These are phyloP conservation scores for Raphanus sativus DNA, from an alignment of 345 rosid species.

Conservation along the genomic window DNA sequence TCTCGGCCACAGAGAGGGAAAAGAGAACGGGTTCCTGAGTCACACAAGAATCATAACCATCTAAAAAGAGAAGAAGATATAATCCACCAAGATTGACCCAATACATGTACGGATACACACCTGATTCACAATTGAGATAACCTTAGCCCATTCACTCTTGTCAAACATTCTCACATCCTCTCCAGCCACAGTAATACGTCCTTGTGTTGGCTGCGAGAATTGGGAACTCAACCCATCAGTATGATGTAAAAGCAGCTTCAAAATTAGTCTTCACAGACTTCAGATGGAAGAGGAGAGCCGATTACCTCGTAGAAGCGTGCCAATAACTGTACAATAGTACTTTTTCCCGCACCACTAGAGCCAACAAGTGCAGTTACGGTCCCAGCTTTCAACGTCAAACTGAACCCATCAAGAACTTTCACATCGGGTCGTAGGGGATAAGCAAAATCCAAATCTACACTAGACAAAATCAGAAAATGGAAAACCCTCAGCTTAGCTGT, in stretches of 20 bases:
- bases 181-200: slow-evolving; percentile 79
- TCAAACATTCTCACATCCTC: slow-evolving; percentile 92
- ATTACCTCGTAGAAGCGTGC: slow-evolving; percentile 92
- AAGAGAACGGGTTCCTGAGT: slow-evolving; percentile 92
- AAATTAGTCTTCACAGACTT: neutral
- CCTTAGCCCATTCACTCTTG: slow-evolving; percentile 89
- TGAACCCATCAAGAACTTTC: slow-evolving; percentile 69
- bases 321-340: slow-evolving; percentile 90
- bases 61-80: neutral
- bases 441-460: slow-evolving; percentile 80
- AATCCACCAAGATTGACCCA: neutral
- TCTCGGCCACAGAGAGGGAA: slow-evolving; percentile 88
- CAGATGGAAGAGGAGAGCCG: neutral
- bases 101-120: slow-evolving; percentile 40
- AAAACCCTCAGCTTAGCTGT: neutral
- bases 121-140: slow-evolving; percentile 92
- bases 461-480: slow-evolving; percentile 29
- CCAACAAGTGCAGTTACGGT: slow-evolving; percentile 94
- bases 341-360: slow-evolving; percentile 95
- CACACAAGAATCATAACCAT: slow-evolving; percentile 7
- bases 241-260: slow-evolving; percentile 1
- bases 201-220: slow-evolving; percentile 73
- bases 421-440: slow-evolving; percentile 86
- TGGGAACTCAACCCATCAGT: slow-evolving; percentile 24
- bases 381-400: slow-evolving; percentile 69